Conservation (phyloP, 768 basidiomycete genomes). For the Trametes cinnabarina region DNA sequence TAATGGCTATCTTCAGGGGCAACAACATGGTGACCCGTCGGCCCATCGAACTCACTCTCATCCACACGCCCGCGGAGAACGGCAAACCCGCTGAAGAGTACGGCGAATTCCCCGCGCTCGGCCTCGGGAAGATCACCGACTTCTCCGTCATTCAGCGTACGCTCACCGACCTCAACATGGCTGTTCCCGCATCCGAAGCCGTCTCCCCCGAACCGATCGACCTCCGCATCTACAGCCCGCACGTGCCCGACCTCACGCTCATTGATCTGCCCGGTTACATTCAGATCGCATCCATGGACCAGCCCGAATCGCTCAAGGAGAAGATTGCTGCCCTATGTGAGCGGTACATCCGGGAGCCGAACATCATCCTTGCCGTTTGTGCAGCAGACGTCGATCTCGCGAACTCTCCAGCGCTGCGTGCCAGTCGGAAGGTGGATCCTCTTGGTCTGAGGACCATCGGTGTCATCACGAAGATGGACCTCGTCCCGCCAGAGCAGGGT, state of each 20-base stretch:
- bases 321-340: constrained; percentile 90
- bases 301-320: constrained; percentile 91
- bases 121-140: constrained; percentile 85
- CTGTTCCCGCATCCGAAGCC: constrained; percentile 85
- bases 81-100: constrained; percentile 69
- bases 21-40: constrained; percentile 99
- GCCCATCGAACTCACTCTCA: constrained; percentile 95
- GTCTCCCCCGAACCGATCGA: constrained; percentile 96
- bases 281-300: constrained; percentile 92
- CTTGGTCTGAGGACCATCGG: constrained; percentile 94
- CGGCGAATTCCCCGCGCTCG: constrained; percentile 91
- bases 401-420: constrained; percentile 92
- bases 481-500: constrained; percentile 84
- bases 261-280: constrained; percentile 98
- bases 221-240: constrained; percentile 92
- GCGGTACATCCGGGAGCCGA: constrained; percentile 98
- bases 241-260: constrained; percentile 95
- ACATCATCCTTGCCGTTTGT: constrained; percentile 98
- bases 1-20: constrained; percentile 53
- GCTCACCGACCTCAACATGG: constrained; percentile 91
- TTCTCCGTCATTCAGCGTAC: constrained; percentile 91
- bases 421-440: constrained; percentile 92
- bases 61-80: constrained; percentile 75
- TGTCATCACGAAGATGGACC: constrained; percentile 98
- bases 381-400: constrained; percentile 98